A percentile compares a stretch with the other conserved stretches of the same genome.
phyloP scores from a whole-genome alignment of 1,139 yeast species.

The Magnusiomyces suaveolens region DNA sequence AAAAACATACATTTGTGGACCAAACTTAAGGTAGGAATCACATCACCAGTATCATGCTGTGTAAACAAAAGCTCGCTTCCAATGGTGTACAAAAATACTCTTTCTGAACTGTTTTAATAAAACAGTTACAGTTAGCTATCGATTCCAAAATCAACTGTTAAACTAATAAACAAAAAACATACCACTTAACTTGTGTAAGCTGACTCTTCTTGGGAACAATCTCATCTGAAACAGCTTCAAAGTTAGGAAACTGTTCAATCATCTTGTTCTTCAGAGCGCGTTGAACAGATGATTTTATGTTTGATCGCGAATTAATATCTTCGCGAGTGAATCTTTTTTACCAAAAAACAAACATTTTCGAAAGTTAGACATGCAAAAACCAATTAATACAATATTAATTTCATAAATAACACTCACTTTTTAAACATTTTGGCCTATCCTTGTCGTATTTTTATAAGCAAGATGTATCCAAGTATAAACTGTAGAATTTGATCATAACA shows the following conservation, averaged over 20 bases:
- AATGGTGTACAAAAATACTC: slow-evolving; percentile 65
- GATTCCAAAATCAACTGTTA: neutral
- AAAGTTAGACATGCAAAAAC: neutral
- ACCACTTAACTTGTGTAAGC: slow-evolving; percentile 66
- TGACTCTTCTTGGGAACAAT: slow-evolving; percentile 89
- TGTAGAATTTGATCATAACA: no score
- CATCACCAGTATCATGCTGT: slow-evolving; percentile 71
- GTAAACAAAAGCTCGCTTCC: slow-evolving; percentile 67
- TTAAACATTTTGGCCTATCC: neutral
- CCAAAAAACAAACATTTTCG: neutral
- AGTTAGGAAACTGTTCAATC: slow-evolving; percentile 57
- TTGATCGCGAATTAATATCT: slow-evolving; percentile 82
- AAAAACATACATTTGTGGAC: slow-evolving; percentile 48
- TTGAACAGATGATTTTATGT: slow-evolving; percentile 86
- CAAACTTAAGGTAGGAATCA: slow-evolving; percentile 65
- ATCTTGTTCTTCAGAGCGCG: slow-evolving; percentile 69
- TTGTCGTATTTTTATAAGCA: neutral
- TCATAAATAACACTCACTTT: neutral
- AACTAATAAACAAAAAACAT: slow-evolving; percentile 11
- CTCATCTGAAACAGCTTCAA: slow-evolving; percentile 69
- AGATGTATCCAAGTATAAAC: no score
- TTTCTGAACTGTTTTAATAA: slow-evolving; percentile 46
- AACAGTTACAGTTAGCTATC: neutral
- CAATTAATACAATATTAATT: no score
- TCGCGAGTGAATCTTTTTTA: slow-evolving; percentile 63